phyloP scores from a whole-genome alignment of 441 rosid genomes.

The Mallotus repandus region DNA sequence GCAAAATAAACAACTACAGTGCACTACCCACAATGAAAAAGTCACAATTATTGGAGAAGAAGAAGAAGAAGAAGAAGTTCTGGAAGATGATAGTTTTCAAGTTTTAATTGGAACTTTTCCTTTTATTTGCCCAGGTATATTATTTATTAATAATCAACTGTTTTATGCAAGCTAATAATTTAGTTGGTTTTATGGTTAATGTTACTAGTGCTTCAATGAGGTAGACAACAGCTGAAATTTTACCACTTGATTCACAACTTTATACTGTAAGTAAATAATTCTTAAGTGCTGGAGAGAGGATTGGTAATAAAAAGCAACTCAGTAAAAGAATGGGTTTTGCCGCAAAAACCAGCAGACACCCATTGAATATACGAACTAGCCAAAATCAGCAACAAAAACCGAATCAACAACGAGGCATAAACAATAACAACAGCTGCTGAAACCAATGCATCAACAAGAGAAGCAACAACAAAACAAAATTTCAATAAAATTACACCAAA shows the following conservation, averaged over 20 bases:
- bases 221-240: background rate
- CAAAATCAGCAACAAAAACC: no score
- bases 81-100: constrained; percentile 19
- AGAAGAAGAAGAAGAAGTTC: constrained; percentile 13
- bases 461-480: no score
- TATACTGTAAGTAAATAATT: background rate
- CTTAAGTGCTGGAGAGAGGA: no score
- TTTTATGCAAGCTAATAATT: background rate
- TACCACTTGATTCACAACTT: background rate
- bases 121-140: constrained; percentile 80
- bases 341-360: no score
- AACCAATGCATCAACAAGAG: no score
- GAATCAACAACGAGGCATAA: no score
- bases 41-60: background rate
- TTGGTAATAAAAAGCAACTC: no score
- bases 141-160: background rate
- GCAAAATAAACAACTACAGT: constrained; percentile 7
- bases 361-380: no score
- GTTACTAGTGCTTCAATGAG: background rate
- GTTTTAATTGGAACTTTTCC: constrained; percentile 68
- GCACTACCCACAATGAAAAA: background rate
- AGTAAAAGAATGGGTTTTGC: no score
- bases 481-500: no score
- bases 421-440: no score
- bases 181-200: background rate